phyloP scores from a whole-genome alignment of 306 rosid species.

The Cicer pinnatifidum region DNA sequence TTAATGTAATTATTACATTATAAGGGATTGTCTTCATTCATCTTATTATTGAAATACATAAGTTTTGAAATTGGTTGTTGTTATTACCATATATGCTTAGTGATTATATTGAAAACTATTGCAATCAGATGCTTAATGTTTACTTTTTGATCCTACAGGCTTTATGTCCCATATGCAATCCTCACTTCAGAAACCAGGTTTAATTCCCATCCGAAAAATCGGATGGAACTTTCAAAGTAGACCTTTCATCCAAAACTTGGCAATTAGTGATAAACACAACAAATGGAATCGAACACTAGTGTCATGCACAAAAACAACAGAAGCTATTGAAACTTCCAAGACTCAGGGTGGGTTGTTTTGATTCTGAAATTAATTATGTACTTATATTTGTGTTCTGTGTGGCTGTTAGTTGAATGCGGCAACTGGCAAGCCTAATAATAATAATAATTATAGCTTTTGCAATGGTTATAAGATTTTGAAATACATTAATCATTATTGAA shows the following conservation, averaged over 20 bases:
- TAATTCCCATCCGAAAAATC: constrained; percentile 47
- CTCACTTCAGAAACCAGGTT: constrained; percentile 60
- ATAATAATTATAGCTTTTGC: background rate
- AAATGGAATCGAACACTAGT: constrained; percentile 51
- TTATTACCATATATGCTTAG: constrained; percentile 6
- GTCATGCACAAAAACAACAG: constrained; percentile 65
- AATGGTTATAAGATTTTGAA: background rate
- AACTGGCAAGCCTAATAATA: background rate
- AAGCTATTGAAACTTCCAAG: constrained; percentile 49
- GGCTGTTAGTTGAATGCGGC: background rate
- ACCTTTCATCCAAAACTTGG: constrained; percentile 49
- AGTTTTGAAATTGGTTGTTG: background rate
- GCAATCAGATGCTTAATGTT: constrained; percentile 19
- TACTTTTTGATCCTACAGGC: constrained; percentile 44
- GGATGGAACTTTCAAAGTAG: constrained; percentile 46
- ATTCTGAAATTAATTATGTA: constrained; percentile 1
- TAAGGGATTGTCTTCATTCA: background rate
- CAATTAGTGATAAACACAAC: constrained; percentile 51
- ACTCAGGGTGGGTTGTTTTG: constrained; percentile 58
- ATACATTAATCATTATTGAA: constrained; percentile 4
- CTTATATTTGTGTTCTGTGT: constrained; percentile 5
- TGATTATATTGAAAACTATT: constrained; percentile 4
- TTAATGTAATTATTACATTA: too few species aligned
- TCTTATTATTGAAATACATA: background rate
- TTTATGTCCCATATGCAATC: constrained; percentile 52